Percentiles rank a stretch among this genome's conserved stretches.
Evolutionary conservation across 163 green algal genomes (phyloP).

Genomic region (Coccomyxa subellipsoidea): DNA sequence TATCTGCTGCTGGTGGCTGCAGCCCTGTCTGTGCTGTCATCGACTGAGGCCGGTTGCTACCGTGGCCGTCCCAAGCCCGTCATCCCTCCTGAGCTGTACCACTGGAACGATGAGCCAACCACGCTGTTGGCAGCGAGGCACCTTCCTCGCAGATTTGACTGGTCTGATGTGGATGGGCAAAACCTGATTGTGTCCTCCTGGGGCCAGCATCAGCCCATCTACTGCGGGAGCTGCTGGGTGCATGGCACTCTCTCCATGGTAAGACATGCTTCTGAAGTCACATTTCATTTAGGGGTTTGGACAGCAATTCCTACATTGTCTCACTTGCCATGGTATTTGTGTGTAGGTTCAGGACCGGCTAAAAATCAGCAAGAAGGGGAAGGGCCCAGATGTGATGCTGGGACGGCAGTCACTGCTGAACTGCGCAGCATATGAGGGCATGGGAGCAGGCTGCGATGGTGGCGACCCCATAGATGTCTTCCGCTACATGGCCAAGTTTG

Average conservation of each 20-base stretch:
- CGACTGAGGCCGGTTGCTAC: conserved; percentile 4
- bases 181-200: conserved; percentile 34
- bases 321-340: neutral
- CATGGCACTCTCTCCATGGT: conserved; percentile 73
- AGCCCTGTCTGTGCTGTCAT: neutral
- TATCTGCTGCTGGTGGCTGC: neutral
- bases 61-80: neutral
- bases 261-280: neutral
- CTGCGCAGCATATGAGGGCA: conserved; percentile 68
- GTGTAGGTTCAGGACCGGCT: conserved; percentile 26
- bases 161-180: conserved; percentile 14
- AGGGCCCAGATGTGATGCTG: conserved; percentile 72
- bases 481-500: conserved; percentile 71
- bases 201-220: conserved; percentile 59
- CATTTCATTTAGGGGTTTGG: too few relatives aligned
- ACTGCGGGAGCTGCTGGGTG: conserved; percentile 76
- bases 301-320: too few relatives aligned
- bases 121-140: neutral
- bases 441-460: conserved; percentile 68
- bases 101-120: conserved; percentile 11
- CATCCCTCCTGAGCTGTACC: neutral
- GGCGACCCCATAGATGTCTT: conserved; percentile 79
- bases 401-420: conserved; percentile 77
- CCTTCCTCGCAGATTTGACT: conserved; percentile 14
- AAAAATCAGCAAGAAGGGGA: conserved; percentile 31